Percentiles rank a stretch among this genome's conserved stretches.
phyloP scores from a whole-genome alignment of 768 basidiomycete genomes.

The Boletus patriciae region DNA sequence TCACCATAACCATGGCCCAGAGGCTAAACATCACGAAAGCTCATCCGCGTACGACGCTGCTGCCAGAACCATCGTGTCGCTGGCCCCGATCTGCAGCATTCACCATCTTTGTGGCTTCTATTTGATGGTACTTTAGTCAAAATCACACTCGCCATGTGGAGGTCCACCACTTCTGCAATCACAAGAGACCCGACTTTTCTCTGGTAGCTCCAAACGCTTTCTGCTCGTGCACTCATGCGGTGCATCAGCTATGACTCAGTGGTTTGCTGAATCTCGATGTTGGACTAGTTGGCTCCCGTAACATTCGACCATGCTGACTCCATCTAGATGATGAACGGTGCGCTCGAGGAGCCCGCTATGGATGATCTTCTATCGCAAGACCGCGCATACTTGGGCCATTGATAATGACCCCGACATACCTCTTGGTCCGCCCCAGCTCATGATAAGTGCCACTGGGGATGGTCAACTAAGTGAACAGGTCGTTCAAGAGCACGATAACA shows the following conservation, averaged over 20 bases:
- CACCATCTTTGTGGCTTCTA: constrained; percentile 23
- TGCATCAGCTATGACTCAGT: constrained; percentile 46
- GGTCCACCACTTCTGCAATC: constrained; percentile 48
- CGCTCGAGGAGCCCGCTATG: constrained; percentile 42
- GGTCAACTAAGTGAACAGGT: constrained; percentile 34
- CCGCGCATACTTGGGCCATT: constrained; percentile 40
- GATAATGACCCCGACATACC: constrained; percentile 43
- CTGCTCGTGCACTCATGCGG: constrained; percentile 37
- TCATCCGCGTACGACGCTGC: too few relatives aligned
- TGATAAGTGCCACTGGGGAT: constrained; percentile 46
- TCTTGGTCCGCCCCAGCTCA: constrained; percentile 46
- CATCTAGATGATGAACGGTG: constrained; percentile 32
- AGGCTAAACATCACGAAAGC: constrained; percentile 24
- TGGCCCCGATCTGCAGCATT: constrained; percentile 36
- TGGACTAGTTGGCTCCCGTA: background rate
- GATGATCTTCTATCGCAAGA: constrained; percentile 44
- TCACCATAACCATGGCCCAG: constrained; percentile 15
- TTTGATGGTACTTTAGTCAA: constrained; percentile 18
- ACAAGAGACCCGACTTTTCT: constrained; percentile 36
- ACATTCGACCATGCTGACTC: background rate
- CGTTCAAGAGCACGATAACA: constrained; percentile 35
- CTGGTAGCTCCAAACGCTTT: constrained; percentile 2
- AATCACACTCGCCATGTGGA: constrained; percentile 38
- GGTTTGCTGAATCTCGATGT: constrained; percentile 35
- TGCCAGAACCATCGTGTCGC: too few relatives aligned